Conservation (phyloP, 768 basidiomycete species). For the Paxillus ammoniavirescens region DNA sequence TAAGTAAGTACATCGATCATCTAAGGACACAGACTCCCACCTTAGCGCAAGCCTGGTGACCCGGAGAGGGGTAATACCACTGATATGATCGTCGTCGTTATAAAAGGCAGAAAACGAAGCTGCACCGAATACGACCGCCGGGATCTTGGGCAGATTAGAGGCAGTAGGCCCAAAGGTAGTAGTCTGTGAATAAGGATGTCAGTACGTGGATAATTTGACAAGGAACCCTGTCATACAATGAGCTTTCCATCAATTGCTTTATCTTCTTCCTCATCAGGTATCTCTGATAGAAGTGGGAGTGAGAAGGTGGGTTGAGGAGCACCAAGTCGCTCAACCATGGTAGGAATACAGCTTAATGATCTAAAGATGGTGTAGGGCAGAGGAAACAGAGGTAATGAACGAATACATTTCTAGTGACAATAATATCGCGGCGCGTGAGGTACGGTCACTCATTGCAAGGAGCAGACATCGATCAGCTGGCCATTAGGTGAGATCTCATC, state of each 20-base stretch:
- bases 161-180: constrained; percentile 29
- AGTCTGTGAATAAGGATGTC: constrained; percentile 23
- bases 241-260: constrained; percentile 31
- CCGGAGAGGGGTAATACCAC: constrained; percentile 56
- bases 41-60: constrained; percentile 73
- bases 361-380: not conserved
- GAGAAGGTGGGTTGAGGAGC: constrained; percentile 39
- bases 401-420: not conserved
- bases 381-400: not conserved
- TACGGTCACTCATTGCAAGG: too few relatives aligned
- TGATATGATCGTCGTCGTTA: constrained; percentile 57
- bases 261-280: constrained; percentile 44
- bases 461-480: too few relatives aligned
- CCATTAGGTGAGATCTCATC: not conserved
- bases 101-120: constrained; percentile 69
- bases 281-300: constrained; percentile 37
- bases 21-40: constrained; percentile 36
- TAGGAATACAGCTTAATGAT: not conserved
- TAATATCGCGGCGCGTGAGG: not conserved
- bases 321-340: constrained; percentile 43
- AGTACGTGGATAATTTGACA: not conserved
- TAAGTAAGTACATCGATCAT: not conserved
- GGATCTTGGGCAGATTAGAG: constrained; percentile 33
- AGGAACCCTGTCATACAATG: constrained; percentile 31
- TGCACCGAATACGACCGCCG: constrained; percentile 67